Percentiles rank a stretch among this genome's conserved stretches.
Evolutionary conservation across 208 protist species (phyloP).

Genomic region (Crithidia expoeki): DNA sequence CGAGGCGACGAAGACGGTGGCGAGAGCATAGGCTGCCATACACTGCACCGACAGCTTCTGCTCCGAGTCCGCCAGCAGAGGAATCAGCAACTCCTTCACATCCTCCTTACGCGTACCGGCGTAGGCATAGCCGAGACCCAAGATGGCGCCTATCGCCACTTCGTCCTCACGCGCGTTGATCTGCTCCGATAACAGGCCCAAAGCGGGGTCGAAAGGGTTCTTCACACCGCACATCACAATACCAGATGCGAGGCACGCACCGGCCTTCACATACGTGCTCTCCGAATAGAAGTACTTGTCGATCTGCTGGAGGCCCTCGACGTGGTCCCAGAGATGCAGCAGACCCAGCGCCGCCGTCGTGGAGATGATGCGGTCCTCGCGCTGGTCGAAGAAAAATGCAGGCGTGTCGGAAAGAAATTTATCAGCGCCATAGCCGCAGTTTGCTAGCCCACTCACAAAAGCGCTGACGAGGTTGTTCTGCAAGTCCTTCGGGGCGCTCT

Average conservation of each 20-base stretch:
- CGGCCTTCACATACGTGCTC: constrained; percentile 96
- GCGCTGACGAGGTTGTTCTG: constrained; percentile 96
- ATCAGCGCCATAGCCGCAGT: constrained; percentile 98
- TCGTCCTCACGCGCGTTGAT: constrained; percentile 69
- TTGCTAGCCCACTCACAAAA: constrained; percentile 97
- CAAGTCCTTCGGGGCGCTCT: constrained; percentile 60
- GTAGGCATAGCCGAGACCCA: constrained; percentile 98
- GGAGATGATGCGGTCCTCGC: constrained; percentile 96
- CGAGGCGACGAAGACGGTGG: constrained; percentile 97
- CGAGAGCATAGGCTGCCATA: constrained; percentile 95
- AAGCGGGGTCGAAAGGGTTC: constrained; percentile 94
- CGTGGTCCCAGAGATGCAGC: constrained; percentile 98
- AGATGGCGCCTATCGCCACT: constrained; percentile 90
- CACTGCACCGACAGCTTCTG: constrained; percentile 92
- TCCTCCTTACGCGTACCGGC: constrained; percentile 94
- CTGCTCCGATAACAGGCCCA: constrained; percentile 92
- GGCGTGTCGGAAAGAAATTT: constrained; percentile 93
- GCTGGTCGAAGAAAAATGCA: constrained; percentile 97
- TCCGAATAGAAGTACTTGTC: constrained; percentile 96
- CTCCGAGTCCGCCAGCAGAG: constrained; percentile 93
- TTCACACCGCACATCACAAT: constrained; percentile 89
- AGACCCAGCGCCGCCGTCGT: constrained; percentile 97
- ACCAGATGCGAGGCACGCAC: constrained; percentile 95
- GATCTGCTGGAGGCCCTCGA: constrained; percentile 94
- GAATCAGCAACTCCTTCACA: constrained; percentile 94